Percentiles rank a stretch among this genome's conserved stretches.
Evolutionary conservation across 75 land plant species (phyloP).

Genomic region (Selaginella tamariscina): DNA sequence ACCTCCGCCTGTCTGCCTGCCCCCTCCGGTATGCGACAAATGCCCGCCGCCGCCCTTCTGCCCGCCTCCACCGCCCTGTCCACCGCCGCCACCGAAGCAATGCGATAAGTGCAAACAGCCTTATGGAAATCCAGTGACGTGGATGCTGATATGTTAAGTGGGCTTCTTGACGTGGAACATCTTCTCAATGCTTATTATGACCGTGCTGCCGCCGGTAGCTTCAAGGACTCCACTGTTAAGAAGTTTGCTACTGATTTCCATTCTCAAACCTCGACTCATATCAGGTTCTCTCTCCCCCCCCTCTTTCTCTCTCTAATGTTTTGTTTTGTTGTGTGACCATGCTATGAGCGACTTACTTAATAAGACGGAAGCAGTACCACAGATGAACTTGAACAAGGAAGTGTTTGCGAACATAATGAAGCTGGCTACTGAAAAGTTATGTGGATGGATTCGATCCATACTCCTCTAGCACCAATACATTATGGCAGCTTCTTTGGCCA

Average conservation of each 20-base stretch:
- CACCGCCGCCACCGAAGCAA: no score
- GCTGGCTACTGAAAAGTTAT: not conserved
- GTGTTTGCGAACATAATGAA: not conserved
- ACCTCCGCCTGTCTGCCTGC: no score
- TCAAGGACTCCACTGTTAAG: not conserved
- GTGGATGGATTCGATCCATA: not conserved
- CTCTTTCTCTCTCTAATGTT: not conserved
- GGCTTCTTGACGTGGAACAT: not conserved
- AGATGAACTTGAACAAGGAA: not conserved
- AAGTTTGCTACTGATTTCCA: not conserved
- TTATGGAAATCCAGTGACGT: not conserved
- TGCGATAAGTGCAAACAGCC: not conserved
- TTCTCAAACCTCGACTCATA: not conserved
- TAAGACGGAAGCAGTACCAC: not conserved
- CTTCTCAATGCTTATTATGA: not conserved
- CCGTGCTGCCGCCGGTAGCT: not conserved
- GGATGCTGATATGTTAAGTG: not conserved
- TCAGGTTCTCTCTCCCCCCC: not conserved
- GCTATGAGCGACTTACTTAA: not conserved
- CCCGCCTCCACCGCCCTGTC: no score
- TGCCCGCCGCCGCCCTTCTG: no score
- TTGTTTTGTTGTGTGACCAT: not conserved
- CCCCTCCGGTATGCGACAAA: no score
- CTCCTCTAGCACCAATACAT: not conserved
- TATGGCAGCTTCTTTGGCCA: not conserved